Evolutionary conservation across 768 basidiomycete genomes (phyloP).

Genomic region (Coprinopsis strossmayeri): DNA sequence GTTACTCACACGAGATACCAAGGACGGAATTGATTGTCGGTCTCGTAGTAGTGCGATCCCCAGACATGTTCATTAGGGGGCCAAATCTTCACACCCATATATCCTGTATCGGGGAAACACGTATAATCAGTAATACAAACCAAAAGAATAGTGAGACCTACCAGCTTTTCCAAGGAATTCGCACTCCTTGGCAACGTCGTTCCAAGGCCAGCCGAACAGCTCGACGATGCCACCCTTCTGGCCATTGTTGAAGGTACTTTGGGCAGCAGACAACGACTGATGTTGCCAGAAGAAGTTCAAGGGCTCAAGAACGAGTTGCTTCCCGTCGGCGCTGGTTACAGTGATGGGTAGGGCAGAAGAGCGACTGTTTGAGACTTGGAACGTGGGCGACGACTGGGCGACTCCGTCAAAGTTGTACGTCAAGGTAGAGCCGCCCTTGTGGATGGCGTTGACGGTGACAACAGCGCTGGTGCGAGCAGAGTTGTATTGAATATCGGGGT

Average conservation of each 20-base stretch:
- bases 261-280: conserved; percentile 4
- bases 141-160: neutral
- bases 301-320: conserved; percentile 7
- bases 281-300: conserved; percentile 11
- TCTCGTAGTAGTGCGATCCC: conserved; percentile 10
- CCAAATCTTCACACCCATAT: conserved; percentile 11
- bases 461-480: conserved; percentile 5
- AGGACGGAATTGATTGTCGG: conserved; percentile 7
- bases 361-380: conserved; percentile 5
- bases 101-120: neutral
- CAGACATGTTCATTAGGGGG: conserved; percentile 9
- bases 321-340: conserved; percentile 6
- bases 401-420: conserved; percentile 6
- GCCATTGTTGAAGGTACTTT: conserved; percentile 7
- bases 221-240: conserved; percentile 10
- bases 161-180: conserved; percentile 9
- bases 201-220: conserved; percentile 9
- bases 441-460: conserved; percentile 5
- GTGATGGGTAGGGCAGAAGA: conserved; percentile 2
- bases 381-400: conserved; percentile 4
- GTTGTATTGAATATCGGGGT: conserved; percentile 9
- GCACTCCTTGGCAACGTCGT: conserved; percentile 9
- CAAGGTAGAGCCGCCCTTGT: neutral
- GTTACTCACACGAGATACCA: conserved; percentile 7
- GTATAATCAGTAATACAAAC: neutral